Evolutionary conservation across 306 rosid genomes (phyloP), one percentile per base, ranked within the genome.

Genomic region (Medicago arabica): DNA sequence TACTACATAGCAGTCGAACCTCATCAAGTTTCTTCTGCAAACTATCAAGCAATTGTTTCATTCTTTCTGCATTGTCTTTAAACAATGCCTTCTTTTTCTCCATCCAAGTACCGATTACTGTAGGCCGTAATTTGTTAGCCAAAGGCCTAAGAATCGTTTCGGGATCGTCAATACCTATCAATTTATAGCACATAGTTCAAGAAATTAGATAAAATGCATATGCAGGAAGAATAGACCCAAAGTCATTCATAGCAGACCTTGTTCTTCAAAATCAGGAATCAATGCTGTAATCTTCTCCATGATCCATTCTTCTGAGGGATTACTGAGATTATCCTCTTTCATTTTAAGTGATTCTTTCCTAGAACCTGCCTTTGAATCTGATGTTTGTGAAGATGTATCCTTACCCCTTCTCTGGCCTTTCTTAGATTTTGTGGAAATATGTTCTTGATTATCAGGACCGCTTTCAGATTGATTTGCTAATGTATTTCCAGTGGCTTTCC

Each of bases 291-390:
- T 87, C 89, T 90, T 95, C 83, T 89, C 90, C 84, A 86, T 85
- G 70, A 95, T 80, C 99, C 98, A 95, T 73, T 90, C 97, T 88
- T 92, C 96, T 23, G 98, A 89, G 70, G 99, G 99, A 78, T 76
- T 70, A 63, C 71, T 81, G 72, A 72, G 82, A 82, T 83, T 85
- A 34, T 87, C 95, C 79, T 90, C 98, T 78, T 88, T 92, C 67
- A 34, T 17, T 87, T 89, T 90, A 76, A 67, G 85, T 55, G 88
- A 75, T 76, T 88, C 96, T 82, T 87, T 92, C 85, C 82, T 95
- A 64, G 92, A 82, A 81, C 87, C 82, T 54, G 85, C 53, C 83
- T 90, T 94, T 74, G 88, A 75, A 67, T 88, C 96, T 69, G 89
- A 67, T 11, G 66, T 83, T 81, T 83, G 97, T 47, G 78, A 73